Base-by-base conservation (phyloP, 2,329 filamentous ascomycete species). In the Diaporthe citrichinensis region DNA sequence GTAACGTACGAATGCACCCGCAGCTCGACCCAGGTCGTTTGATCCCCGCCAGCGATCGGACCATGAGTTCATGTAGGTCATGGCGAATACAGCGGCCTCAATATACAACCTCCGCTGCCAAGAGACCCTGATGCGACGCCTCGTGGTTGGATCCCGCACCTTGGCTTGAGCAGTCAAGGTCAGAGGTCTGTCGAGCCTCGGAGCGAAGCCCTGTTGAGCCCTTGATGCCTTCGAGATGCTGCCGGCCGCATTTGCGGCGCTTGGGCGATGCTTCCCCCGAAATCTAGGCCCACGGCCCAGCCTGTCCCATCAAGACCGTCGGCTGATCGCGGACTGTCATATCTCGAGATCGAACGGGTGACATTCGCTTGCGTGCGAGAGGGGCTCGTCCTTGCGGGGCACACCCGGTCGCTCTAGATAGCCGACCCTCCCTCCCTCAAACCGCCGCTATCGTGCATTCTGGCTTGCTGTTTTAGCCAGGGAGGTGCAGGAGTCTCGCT, bases 351-450 rank as follows among this genome's bases (percentile, higher is more conserved):
- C 71, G 71, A 55, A n/a, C 25, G 58, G 23, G 20, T 31, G n/a
- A 41, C 46, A 44, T 36, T 44, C n/a, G 41, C 34, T 55, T 65
- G 25, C 71, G 71, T 73, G 20, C 58, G 9, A 20, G 34, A 28
- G 17, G 49, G 25, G 25, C 34, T 44, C 31, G 25, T 55, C 17
- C 46, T 44, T 65, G 71, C 58, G 71, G 71, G 46, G 71, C 20
- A 72, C 36, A 31, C 57, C 25, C 25, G 71, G 46, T 53, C 46
- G 15, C 23, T 39, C 34, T 44, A 73, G 58, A 73, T 62, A 73
- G 71, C 58, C 71, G 58, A 72, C 44, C 71, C 71, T 73, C 71
- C 71, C 71, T 73, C 71, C 55, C 14, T 20, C 25, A 17, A 41
- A 44, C 15, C 4, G 17, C 8, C 53, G 55, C 44, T 23, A 73